These are phyloP conservation scores for Diaporthe caulivora DNA, from an alignment of 2,329 filamentous ascomycete genomes.

Conservation along the genomic window DNA sequence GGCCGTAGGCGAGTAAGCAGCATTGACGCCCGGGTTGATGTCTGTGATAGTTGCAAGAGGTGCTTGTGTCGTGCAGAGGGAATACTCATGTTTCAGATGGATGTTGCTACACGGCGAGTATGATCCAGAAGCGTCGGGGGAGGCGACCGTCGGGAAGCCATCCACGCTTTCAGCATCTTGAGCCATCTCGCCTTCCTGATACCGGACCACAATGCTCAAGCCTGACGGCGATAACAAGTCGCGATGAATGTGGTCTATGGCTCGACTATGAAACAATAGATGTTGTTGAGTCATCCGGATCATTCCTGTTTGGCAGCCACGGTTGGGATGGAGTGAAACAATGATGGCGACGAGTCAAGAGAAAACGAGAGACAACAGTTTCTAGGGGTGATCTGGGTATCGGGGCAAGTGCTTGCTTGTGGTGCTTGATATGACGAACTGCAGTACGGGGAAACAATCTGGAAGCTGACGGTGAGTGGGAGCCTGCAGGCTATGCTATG, in stretches of 20 bases:
- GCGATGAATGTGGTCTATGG: slow-evolving; percentile 28
- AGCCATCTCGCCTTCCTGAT: slow-evolving; percentile 12
- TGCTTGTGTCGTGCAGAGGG: slow-evolving; percentile 40
- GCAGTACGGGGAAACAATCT: slow-evolving; percentile 24
- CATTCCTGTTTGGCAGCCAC: slow-evolving; percentile 8
- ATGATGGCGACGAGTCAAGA: slow-evolving; percentile 32
- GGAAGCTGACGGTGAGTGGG: slow-evolving; percentile 33
- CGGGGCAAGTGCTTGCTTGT: slow-evolving; percentile 35
- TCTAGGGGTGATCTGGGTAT: neutral
- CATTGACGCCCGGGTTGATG: neutral
- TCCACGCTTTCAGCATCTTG: slow-evolving; percentile 11
- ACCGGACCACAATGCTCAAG: slow-evolving; percentile 5
- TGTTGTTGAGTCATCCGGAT: slow-evolving; percentile 34
- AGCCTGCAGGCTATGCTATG: slow-evolving; percentile 15
- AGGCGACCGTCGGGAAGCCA: slow-evolving; percentile 3
- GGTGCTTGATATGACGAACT: slow-evolving; percentile 36
- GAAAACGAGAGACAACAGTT: slow-evolving; percentile 27
- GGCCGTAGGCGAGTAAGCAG: neutral
- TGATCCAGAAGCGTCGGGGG: slow-evolving; percentile 11
- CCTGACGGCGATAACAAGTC: slow-evolving; percentile 1
- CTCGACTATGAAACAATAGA: slow-evolving; percentile 38
- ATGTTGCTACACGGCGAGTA: slow-evolving; percentile 18
- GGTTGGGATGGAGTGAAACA: slow-evolving; percentile 23
- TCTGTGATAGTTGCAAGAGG: slow-evolving; percentile 22
- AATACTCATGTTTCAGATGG: slow-evolving; percentile 35